phyloP scores from a whole-genome alignment of 2,329 filamentous ascomycete species.

The Fusarium dlaminii region DNA sequence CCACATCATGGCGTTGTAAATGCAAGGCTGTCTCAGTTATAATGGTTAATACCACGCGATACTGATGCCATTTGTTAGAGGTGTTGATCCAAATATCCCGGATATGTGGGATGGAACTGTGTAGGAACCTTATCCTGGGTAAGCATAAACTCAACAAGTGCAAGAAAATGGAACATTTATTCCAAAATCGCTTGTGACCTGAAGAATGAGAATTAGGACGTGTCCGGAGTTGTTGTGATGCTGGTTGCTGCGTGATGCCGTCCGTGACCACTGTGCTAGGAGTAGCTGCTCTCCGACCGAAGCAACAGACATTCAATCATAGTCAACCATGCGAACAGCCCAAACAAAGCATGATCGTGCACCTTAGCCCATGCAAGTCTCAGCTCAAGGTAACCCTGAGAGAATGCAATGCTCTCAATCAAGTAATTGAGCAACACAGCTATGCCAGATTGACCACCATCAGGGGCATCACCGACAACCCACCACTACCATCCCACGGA shows the following conservation, averaged over 20 bases:
- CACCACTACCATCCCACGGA: not conserved
- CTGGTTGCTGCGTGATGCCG: not conserved
- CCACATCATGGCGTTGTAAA: not conserved
- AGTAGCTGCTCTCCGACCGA: too few species aligned
- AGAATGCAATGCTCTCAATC: not conserved
- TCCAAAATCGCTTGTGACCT: rapidly evolving
- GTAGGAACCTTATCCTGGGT: not conserved
- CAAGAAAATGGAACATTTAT: rapidly evolving
- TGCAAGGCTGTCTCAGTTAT: not conserved
- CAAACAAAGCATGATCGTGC: not conserved
- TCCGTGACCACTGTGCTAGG: rapidly evolving
- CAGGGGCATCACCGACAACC: not conserved
- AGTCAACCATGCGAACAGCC: rapidly evolving
- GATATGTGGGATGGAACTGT: not conserved
- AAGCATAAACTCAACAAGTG: not conserved
- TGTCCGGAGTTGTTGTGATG: not conserved
- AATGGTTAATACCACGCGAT: slow-evolving; percentile 13
- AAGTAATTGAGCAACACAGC: not conserved
- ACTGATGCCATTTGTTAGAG: slow-evolving; percentile 17
- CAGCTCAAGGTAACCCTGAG: not conserved
- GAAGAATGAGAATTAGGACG: not conserved
- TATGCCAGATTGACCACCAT: not conserved
- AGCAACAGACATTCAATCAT: not conserved
- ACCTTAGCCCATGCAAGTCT: not conserved
- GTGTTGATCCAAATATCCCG: slow-evolving; percentile 20